phyloP scores from a whole-genome alignment of 768 basidiomycete genomes.

The Suillus alpinus region DNA sequence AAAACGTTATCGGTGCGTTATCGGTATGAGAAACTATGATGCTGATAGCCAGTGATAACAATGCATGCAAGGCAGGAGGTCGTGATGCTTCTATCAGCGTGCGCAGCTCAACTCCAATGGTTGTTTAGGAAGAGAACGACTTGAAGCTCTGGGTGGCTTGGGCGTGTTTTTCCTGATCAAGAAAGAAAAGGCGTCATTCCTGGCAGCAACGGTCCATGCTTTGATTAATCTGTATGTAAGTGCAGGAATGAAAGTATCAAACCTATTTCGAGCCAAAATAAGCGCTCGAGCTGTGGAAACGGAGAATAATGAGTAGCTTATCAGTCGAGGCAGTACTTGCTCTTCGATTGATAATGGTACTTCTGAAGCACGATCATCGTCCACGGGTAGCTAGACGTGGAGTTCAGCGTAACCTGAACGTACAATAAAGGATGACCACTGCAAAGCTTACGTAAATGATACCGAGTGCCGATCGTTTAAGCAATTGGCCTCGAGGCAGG shows the following conservation, averaged over 20 bases:
- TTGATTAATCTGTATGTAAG: slow-evolving; percentile 5
- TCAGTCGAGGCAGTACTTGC: background rate
- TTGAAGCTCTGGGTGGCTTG: background rate
- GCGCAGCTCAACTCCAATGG: background rate
- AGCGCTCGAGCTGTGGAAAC: background rate
- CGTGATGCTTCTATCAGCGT: background rate
- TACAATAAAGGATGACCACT: background rate
- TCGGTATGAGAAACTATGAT: background rate
- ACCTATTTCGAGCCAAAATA: background rate
- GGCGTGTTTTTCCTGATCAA: slow-evolving; percentile 5
- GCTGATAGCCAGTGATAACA: background rate
- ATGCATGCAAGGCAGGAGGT: background rate
- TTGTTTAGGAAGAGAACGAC: background rate
- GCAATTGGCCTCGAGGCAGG: slow-evolving; percentile 18
- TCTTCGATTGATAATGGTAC: background rate
- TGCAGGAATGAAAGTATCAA: background rate
- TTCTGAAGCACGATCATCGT: background rate
- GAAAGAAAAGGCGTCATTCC: background rate
- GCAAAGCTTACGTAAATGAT: slow-evolving; percentile 8
- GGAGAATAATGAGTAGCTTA: background rate
- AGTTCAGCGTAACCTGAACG: background rate
- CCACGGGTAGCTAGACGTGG: background rate
- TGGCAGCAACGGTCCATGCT: background rate
- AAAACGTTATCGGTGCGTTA: background rate
- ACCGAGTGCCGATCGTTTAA: slow-evolving; percentile 7